These are phyloP conservation scores for Neospora caninum DNA, from an alignment of 169 alveolate species.

Conservation along the genomic window DNA sequence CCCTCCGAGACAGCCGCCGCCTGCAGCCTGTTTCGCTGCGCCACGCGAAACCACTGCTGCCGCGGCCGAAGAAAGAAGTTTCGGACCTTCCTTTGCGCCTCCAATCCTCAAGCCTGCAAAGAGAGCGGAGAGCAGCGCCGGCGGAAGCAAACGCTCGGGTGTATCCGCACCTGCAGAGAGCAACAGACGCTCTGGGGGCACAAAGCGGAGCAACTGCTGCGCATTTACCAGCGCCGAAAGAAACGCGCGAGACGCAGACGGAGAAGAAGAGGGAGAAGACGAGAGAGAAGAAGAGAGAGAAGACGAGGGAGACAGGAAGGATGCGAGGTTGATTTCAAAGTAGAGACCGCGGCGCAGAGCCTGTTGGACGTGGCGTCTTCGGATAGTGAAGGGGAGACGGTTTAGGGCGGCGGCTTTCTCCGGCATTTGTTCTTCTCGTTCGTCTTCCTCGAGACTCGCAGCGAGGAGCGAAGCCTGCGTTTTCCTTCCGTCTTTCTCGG, in stretches of 20 bases:
- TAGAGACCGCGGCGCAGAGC: slow-evolving; percentile 47
- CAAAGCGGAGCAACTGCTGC: slow-evolving; percentile 49
- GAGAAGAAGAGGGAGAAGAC: not conserved
- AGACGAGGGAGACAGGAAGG: not conserved
- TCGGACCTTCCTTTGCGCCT: not conserved
- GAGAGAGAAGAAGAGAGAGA: not conserved
- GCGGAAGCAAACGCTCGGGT: slow-evolving; percentile 41
- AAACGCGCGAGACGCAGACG: not conserved
- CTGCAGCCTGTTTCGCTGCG: slow-evolving; percentile 32
- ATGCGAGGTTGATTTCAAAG: slow-evolving; percentile 38
- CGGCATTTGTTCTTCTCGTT: not conserved
- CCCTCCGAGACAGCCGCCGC: slow-evolving; percentile 15
- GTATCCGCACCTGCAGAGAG: slow-evolving; percentile 41
- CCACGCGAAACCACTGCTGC: not conserved
- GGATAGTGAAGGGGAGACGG: slow-evolving; percentile 38
- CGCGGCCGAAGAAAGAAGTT: slow-evolving; percentile 28
- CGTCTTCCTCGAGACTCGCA: not conserved
- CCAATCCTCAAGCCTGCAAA: slow-evolving; percentile 40
- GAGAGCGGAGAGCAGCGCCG: slow-evolving; percentile 29
- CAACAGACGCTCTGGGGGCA: slow-evolving; percentile 47
- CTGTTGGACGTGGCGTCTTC: slow-evolving; percentile 47
- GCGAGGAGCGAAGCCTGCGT: not conserved
- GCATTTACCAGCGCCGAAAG: not conserved
- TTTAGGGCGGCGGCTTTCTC: not conserved
- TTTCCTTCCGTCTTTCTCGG: not conserved